These are phyloP conservation scores for Wickerhamiella kurtzmanii DNA, from an alignment of 805 yeast species.

Conservation along the genomic window DNA sequence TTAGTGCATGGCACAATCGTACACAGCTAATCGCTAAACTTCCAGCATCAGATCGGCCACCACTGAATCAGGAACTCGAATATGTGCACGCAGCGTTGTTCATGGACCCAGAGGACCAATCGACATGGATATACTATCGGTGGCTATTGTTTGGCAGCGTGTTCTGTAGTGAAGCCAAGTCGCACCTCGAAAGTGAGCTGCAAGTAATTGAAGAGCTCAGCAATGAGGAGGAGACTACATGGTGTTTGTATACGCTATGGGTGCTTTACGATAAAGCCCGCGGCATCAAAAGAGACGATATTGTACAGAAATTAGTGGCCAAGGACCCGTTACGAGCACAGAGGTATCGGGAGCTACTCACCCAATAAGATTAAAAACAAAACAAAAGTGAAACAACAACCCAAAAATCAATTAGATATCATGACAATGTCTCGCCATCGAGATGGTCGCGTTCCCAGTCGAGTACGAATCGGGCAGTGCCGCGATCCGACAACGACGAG, in stretches of 20 bases:
- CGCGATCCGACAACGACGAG: slow-evolving; percentile 24
- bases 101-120: slow-evolving; percentile 88
- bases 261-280: slow-evolving; percentile 3
- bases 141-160: slow-evolving; percentile 50
- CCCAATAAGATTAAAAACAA: too few relatives aligned
- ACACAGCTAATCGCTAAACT: slow-evolving; percentile 50
- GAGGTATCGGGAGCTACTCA: slow-evolving; percentile 15
- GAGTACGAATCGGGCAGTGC: slow-evolving; percentile 23
- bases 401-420: not conserved
- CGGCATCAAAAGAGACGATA: not conserved
- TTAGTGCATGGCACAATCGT: slow-evolving; percentile 92
- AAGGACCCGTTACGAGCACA: slow-evolving; percentile 21
- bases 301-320: slow-evolving; percentile 23
- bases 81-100: slow-evolving; percentile 71
- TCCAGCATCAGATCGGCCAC: slow-evolving; percentile 23
- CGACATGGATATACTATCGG: slow-evolving; percentile 77
- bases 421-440: slow-evolving; percentile 1
- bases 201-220: slow-evolving; percentile 29
- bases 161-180: slow-evolving; percentile 35
- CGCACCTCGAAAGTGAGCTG: slow-evolving; percentile 58
- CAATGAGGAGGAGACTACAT: slow-evolving; percentile 27
- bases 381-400: not conserved
- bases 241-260: slow-evolving; percentile 51
- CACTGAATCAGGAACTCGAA: slow-evolving; percentile 43
- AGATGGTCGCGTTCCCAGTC: slow-evolving; percentile 21